These are phyloP conservation scores for Hygrocybe punicea DNA, from an alignment of 768 basidiomycete species.

Conservation along the genomic window DNA sequence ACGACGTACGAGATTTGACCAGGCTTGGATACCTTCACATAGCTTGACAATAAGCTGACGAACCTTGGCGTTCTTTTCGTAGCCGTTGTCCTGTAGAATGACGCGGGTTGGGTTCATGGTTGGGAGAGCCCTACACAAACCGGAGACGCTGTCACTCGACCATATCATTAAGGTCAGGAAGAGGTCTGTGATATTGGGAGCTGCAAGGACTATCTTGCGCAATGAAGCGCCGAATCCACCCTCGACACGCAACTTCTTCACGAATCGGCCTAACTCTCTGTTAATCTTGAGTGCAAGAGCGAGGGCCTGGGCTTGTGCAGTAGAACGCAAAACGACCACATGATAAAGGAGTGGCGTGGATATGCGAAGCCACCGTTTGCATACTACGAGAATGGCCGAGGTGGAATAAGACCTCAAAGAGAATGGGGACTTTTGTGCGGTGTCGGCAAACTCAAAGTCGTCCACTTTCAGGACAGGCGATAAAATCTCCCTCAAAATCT, in stretches of 20 bases:
- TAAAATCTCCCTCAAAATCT: conserved; percentile 9
- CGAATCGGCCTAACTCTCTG: conserved; percentile 14
- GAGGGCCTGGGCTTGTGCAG: conserved; percentile 25
- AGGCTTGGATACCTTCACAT: background rate
- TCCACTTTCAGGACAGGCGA: background rate
- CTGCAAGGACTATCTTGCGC: conserved; percentile 3
- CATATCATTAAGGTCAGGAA: conserved; percentile 9
- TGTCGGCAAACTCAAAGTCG: conserved; percentile 4
- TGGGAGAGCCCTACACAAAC: conserved; percentile 7
- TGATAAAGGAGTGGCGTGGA: conserved; percentile 26
- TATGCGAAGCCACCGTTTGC: conserved; percentile 28
- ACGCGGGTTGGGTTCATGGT: conserved; percentile 8
- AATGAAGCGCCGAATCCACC: conserved; percentile 15
- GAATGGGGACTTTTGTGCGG: background rate
- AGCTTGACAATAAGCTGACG: background rate
- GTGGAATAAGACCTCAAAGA: conserved; percentile 13
- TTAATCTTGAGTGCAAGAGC: conserved; percentile 13
- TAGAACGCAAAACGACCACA: conserved; percentile 26
- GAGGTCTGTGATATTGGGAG: conserved; percentile 11
- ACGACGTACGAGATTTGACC: conserved; percentile 1
- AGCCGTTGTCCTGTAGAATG: background rate
- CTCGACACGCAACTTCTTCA: conserved; percentile 24
- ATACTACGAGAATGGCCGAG: conserved; percentile 21
- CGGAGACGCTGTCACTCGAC: conserved; percentile 7
- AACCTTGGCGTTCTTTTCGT: background rate